Conservation (phyloP, 2,329 filamentous ascomycete genomes). For the Thielaviopsis euricoi region DNA sequence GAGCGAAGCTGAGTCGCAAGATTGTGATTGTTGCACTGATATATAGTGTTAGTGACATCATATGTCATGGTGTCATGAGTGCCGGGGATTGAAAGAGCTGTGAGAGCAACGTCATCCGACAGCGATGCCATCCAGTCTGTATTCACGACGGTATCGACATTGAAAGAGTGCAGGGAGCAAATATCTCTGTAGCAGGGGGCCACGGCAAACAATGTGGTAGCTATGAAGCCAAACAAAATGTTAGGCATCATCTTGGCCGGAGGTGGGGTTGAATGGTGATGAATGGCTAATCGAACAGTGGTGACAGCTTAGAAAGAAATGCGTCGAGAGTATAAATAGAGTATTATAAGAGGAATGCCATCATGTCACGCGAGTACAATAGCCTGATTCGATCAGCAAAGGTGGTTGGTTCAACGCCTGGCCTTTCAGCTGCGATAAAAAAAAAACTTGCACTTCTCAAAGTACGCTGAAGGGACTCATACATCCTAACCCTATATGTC, state of each 20-base stretch:
- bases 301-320: too few relatives aligned
- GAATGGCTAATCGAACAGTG: too few relatives aligned
- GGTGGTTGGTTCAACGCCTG: too few relatives aligned
- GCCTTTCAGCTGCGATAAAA: too few relatives aligned
- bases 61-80: slow-evolving; percentile 38
- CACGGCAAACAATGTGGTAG: not conserved
- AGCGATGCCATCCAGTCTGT: slow-evolving; percentile 27
- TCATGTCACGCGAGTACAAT: too few relatives aligned
- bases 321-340: too few relatives aligned
- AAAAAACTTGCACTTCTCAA: too few relatives aligned
- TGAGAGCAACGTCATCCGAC: slow-evolving; percentile 24
- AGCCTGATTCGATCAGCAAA: too few relatives aligned
- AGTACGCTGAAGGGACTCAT: too few relatives aligned
- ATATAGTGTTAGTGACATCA: slow-evolving; percentile 18
- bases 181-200: slow-evolving; percentile 18
- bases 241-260: not conserved
- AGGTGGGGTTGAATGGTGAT: too few relatives aligned
- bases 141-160: slow-evolving; percentile 20
- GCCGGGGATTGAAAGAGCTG: slow-evolving; percentile 31
- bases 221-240: not conserved
- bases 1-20: slow-evolving; percentile 26
- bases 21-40: slow-evolving; percentile 30
- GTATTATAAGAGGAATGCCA: too few relatives aligned
- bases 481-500: too few relatives aligned
- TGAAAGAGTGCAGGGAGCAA: slow-evolving; percentile 25